Percentiles rank a stretch among this genome's conserved stretches.
phyloP scores from a whole-genome alignment of 805 yeast genomes.

The Debaryomyces hansenii region DNA sequence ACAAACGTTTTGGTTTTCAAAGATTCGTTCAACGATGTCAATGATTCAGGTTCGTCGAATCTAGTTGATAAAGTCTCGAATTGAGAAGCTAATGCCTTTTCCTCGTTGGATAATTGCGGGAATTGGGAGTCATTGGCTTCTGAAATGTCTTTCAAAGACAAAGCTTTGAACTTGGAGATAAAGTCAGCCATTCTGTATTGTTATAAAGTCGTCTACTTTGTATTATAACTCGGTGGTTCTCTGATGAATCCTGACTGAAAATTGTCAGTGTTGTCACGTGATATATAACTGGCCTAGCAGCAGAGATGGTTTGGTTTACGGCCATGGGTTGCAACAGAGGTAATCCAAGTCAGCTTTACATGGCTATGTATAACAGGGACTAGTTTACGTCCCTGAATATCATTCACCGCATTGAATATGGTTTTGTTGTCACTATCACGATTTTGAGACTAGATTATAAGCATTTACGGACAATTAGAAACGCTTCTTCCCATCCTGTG shows the following conservation, averaged over 20 bases:
- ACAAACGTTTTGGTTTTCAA: conserved; percentile 72
- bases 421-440: too few relatives aligned
- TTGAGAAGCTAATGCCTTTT: conserved; percentile 74
- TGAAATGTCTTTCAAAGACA: conserved; percentile 28
- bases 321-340: too few relatives aligned
- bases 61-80: conserved; percentile 73
- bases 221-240: not conserved
- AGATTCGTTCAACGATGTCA: conserved; percentile 58
- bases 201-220: not conserved
- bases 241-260: not conserved
- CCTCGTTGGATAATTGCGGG: conserved; percentile 41
- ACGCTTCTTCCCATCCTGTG: too few relatives aligned
- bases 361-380: too few relatives aligned
- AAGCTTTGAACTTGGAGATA: conserved; percentile 25
- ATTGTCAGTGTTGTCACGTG: not conserved
- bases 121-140: conserved; percentile 17
- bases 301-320: too few relatives aligned
- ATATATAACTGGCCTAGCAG: not conserved
- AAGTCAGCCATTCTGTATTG: conserved; percentile 28
- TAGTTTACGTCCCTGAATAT: too few relatives aligned
- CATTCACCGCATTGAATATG: too few relatives aligned
- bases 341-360: too few relatives aligned
- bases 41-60: conserved; percentile 46
- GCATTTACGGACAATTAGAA: too few relatives aligned
- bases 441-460: too few relatives aligned